phyloP scores from a whole-genome alignment of 2,329 filamentous ascomycete species.

The Alternaria incomplexa region DNA sequence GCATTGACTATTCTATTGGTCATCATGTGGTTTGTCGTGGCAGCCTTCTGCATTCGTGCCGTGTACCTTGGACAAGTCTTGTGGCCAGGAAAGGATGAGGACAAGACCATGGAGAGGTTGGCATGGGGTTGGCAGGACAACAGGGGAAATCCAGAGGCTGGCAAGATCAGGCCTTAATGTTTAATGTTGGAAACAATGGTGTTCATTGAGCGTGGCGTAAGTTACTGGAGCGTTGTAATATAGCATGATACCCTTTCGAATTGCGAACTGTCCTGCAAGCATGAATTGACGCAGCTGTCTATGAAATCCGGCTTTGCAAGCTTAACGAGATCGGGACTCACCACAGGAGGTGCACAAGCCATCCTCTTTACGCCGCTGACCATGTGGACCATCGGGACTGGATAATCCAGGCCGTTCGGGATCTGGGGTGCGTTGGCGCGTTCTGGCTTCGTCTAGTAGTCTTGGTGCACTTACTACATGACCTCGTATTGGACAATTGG shows the following conservation, averaged over 20 bases:
- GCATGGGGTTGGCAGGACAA: constrained; percentile 34
- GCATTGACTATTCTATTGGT: constrained; percentile 64
- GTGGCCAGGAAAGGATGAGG: constrained; percentile 57
- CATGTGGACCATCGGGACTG: background rate
- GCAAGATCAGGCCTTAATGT: constrained; percentile 9
- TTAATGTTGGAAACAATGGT: background rate
- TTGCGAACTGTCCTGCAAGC: background rate
- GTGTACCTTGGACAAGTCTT: constrained; percentile 60
- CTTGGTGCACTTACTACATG: constrained; percentile 6
- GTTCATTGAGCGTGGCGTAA: background rate
- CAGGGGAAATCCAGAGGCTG: constrained; percentile 21
- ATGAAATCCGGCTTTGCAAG: background rate
- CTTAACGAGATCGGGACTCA: background rate
- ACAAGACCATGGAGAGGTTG: constrained; percentile 36
- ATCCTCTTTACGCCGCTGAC: background rate
- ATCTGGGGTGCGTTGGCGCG: constrained; percentile 20
- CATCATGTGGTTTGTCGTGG: constrained; percentile 61
- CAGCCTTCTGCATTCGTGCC: constrained; percentile 57
- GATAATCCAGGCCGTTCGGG: background rate
- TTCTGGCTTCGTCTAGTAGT: constrained; percentile 6
- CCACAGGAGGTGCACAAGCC: background rate
- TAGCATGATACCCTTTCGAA: background rate
- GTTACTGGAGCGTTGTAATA: background rate
- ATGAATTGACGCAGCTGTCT: background rate
- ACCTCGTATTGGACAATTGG: constrained; percentile 4